phyloP scores from a whole-genome alignment of 225 moss, liverwort and hornwort species.

The Sphagnum contortum region DNA sequence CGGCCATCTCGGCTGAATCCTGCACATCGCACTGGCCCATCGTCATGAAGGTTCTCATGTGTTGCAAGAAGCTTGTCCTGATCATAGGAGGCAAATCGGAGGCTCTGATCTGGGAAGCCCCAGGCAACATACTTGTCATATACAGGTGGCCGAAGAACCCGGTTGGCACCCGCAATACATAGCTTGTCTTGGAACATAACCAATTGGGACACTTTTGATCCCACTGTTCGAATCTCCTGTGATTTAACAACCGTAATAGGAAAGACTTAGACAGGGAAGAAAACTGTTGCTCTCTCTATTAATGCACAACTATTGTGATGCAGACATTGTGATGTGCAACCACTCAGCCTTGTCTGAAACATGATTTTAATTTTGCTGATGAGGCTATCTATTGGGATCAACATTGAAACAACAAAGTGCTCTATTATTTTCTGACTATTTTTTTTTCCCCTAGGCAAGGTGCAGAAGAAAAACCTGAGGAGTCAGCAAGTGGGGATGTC shows the following conservation, averaged over 20 bases:
- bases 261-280: no score
- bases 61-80: conserved; percentile 90
- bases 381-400: no score
- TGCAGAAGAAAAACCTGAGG: conserved; percentile 35
- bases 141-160: conserved; percentile 79
- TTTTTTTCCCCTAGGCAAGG: no score
- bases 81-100: conserved; percentile 83
- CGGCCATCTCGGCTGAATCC: conserved; percentile 94
- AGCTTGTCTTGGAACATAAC: conserved; percentile 75
- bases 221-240: conserved; percentile 67
- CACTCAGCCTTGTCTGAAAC: no score
- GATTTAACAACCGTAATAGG: not conserved
- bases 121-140: conserved; percentile 74
- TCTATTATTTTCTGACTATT: no score
- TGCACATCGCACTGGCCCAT: conserved; percentile 77
- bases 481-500: conserved; percentile 50
- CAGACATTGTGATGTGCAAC: no score
- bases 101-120: conserved; percentile 89
- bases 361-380: no score
- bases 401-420: no score
- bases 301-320: no score
- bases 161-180: conserved; percentile 54
- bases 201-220: conserved; percentile 75
- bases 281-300: no score
- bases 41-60: conserved; percentile 91